Evolutionary conservation across 2,329 filamentous ascomycete genomes (phyloP), one percentile per base, ranked within the genome.

Genomic region (Claviceps sp.): DNA sequence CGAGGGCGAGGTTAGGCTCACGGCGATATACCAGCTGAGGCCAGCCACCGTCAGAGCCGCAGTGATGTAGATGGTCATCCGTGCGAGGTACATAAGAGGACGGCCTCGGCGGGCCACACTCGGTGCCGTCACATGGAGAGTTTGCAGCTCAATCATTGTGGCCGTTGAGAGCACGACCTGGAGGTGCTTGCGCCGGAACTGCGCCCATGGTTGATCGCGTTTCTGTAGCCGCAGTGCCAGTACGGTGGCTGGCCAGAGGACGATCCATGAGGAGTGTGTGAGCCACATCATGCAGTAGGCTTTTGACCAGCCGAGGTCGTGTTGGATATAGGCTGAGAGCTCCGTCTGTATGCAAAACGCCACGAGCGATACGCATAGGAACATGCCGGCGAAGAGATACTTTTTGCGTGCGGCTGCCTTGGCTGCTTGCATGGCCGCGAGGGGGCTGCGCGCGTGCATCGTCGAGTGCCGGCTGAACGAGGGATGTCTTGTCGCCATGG

Each of bases 271-370:
- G 52, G 91, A 87, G 70, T 98, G 93, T 11, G 93, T 98, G 58
- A 98, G 76, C 70, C 95, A 96, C 76, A 98, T 81, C 93, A 98
- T 98, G 74, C 89, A 95, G 72, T 96, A 98, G n/a, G 93, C 88
- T 73, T 98, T 98, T 71, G 94, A 81, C 93, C 93, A 98, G 57
- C 86, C 82, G 57, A 96, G 71, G 55, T 93, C 83, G 65, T 91
- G 84, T 71, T 97, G 91, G 55, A 98, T 93, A 70, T 96, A 90
- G 10, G 94, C 84, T 11, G 90, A 91, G 51, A 95, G 89, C 74
- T 97, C 91, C 3, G 93, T 97, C 77, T 98, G 93, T 5, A 95
- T 74, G 47, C 89, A 88, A 66, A 98, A 98, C 63, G 87, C 85
- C 54, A 95, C 72, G 62, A 98, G 74, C 64, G 87, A 93, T 59